Base-by-base conservation (phyloP, 257 asterid species). In the Solanum tarapatanum region DNA sequence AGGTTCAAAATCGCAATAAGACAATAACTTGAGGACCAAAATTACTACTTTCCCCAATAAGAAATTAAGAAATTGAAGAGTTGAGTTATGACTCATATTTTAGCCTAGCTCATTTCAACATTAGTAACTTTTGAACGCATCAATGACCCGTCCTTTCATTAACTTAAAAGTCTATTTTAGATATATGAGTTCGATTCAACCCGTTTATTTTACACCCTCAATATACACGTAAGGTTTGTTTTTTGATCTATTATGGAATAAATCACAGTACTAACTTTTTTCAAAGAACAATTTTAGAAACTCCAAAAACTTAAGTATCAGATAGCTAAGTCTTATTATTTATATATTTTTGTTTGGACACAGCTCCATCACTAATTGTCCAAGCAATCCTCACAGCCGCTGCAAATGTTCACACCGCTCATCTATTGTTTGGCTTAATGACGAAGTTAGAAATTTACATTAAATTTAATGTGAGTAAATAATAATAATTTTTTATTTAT, bases 401-500 rank as follows among this genome's bases (percentile, higher is more conserved):
- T 80, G 41, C 68, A 80, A 80, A 80, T 45, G 43, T 80, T 80
- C 43, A 80, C 85, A 80, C 84, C 39, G 5, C 68, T 28, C 85
- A 45, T 16, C 35, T 41, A 39, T 39, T 76, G 19, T 41, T 73
- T 33, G 21, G 14, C 0, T n/a, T 5, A 66, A 23, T 1, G 8
- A 11, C 0, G 28, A 26, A 68, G 9, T 26, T 19, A 14, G 3
- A 14, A 70, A 1, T 70, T 70, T 68, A 0, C n/a, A 30, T 30
- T 30, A 30, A 70, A 70, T 30, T 14, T 70, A 51, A 51, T 51
- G 0, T 16, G 60, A 0, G 23, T 14, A 0, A 5, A 5, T 2
- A 51, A 51, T 5, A 51, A 51, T 51, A 51, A 0, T 43, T 43
- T 43, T 11, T 0, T 43, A 43, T 43, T 4, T 0, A 43, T 0